Percentiles rank a stretch among this genome's conserved stretches.
phyloP scores from a whole-genome alignment of 345 rosid genomes.

The Lumnitzera littorea region DNA sequence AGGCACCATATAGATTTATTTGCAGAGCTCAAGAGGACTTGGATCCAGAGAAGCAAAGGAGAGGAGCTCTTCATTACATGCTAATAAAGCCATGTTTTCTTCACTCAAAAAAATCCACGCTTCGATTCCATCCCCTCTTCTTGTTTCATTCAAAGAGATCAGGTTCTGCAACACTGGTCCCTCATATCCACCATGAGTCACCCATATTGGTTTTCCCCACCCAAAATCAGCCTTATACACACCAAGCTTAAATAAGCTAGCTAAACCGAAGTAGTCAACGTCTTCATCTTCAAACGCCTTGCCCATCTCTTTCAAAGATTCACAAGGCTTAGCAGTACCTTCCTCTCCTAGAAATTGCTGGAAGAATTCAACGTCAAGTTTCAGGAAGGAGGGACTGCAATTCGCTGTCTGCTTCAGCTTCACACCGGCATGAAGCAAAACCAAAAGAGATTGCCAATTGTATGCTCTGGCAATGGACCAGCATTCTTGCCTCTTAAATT shows the following conservation, averaged over 20 bases:
- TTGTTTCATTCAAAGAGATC: slow-evolving; percentile 11
- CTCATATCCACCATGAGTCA: neutral
- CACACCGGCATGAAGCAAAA: slow-evolving; percentile 4
- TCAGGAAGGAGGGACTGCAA: slow-evolving; percentile 4
- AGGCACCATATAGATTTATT: neutral
- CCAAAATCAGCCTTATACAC: slow-evolving; percentile 25
- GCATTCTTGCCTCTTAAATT: slow-evolving; percentile 23
- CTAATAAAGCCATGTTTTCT: slow-evolving; percentile 12
- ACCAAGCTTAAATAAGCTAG: slow-evolving; percentile 18
- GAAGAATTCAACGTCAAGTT: slow-evolving; percentile 13
- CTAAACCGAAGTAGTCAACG: slow-evolving; percentile 13
- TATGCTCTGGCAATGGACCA: slow-evolving; percentile 19
- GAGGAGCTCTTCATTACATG: slow-evolving; percentile 7
- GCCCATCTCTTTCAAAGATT: slow-evolving; percentile 7
- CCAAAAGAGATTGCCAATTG: slow-evolving; percentile 39
- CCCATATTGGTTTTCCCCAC: slow-evolving; percentile 26
- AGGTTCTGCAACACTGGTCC: slow-evolving; percentile 1
- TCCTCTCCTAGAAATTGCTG: slow-evolving; percentile 9
- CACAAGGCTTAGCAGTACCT: slow-evolving; percentile 3
- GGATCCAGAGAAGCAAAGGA: slow-evolving; percentile 11
- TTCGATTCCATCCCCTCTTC: slow-evolving; percentile 18
- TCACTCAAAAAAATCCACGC: slow-evolving; percentile 17
- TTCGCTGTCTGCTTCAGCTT: slow-evolving; percentile 4
- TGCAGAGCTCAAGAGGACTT: slow-evolving; percentile 8
- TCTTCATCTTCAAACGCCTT: neutral